Conservation (phyloP, 768 basidiomycete genomes). For the Galerina marginata region DNA sequence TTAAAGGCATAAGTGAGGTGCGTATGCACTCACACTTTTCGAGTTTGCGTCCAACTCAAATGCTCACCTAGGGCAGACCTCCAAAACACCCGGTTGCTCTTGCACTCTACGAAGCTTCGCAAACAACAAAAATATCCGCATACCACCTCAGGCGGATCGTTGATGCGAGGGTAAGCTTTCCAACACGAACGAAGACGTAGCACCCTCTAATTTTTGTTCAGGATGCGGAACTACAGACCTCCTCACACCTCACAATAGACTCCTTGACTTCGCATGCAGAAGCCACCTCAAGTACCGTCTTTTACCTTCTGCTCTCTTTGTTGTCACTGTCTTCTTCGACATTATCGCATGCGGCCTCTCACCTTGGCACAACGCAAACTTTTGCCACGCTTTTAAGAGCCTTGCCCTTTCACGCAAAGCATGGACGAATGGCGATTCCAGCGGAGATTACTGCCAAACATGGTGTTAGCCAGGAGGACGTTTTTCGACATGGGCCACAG, state of each 20-base stretch:
- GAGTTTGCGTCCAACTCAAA: conserved; percentile 17
- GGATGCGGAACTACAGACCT: conserved; percentile 70
- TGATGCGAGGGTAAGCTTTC: conserved; percentile 74
- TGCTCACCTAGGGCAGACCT: conserved; percentile 62
- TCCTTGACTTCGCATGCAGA: conserved; percentile 77
- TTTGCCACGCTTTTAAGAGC: conserved; percentile 75
- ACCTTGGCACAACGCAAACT: conserved; percentile 78
- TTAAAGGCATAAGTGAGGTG: conserved; percentile 72
- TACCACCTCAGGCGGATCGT: conserved; percentile 86
- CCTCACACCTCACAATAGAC: conserved; percentile 69
- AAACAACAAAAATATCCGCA: conserved; percentile 54
- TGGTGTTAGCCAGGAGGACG: conserved; percentile 79
- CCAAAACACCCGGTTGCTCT: conserved; percentile 83
- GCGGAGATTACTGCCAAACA: conserved; percentile 83
- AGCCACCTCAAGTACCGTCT: conserved; percentile 77
- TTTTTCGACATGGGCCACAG: conserved; percentile 61
- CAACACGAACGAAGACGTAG: conserved; percentile 6
- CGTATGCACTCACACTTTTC: conserved; percentile 25
- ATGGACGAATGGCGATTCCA: conserved; percentile 76
- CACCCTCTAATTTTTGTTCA: conserved; percentile 32
- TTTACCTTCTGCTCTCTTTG: conserved; percentile 78
- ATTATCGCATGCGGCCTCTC: conserved; percentile 80
- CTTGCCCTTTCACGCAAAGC: conserved; percentile 76
- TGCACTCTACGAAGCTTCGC: conserved; percentile 65
- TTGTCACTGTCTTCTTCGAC: conserved; percentile 57